Evolutionary conservation across 139 green algal genomes (phyloP).

Genomic region (Picochlorum sp.): DNA sequence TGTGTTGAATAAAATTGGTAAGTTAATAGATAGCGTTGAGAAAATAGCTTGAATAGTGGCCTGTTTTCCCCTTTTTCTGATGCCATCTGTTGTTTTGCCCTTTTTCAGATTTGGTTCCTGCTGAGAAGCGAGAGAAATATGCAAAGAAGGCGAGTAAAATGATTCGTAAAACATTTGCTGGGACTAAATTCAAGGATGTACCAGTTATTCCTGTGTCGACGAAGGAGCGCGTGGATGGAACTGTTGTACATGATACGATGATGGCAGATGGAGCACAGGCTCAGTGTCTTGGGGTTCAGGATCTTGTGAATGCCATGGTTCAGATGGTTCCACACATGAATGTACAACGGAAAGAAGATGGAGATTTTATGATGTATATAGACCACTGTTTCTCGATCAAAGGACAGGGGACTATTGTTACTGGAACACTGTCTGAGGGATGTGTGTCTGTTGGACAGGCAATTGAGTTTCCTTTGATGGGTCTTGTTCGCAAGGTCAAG

Average conservation of each 20-base stretch:
- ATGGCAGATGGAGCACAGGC: not conserved
- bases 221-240: not conserved
- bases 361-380: slow-evolving; percentile 77
- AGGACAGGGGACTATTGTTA: slow-evolving; percentile 89
- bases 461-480: slow-evolving; percentile 77
- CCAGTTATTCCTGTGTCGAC: slow-evolving; percentile 63
- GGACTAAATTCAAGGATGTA: slow-evolving; percentile 73
- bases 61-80: not conserved
- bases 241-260: not conserved
- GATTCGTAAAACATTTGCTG: slow-evolving; percentile 51
- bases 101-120: slow-evolving; percentile 54
- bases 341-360: not conserved
- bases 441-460: slow-evolving; percentile 49
- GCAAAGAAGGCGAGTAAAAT: slow-evolving; percentile 47
- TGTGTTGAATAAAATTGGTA: slow-evolving; percentile 77
- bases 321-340: not conserved
- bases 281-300: slow-evolving; percentile 15
- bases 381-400: slow-evolving; percentile 95
- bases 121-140: slow-evolving; percentile 45
- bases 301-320: slow-evolving; percentile 12
- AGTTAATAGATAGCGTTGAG: not conserved
- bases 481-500: slow-evolving; percentile 61
- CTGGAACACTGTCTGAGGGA: slow-evolving; percentile 67
- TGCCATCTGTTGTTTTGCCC: not conserved
- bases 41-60: too few species aligned